Conservation (phyloP, 1,284 basidiomycete genomes). For the Cutaneotrichosporon sp. region DNA sequence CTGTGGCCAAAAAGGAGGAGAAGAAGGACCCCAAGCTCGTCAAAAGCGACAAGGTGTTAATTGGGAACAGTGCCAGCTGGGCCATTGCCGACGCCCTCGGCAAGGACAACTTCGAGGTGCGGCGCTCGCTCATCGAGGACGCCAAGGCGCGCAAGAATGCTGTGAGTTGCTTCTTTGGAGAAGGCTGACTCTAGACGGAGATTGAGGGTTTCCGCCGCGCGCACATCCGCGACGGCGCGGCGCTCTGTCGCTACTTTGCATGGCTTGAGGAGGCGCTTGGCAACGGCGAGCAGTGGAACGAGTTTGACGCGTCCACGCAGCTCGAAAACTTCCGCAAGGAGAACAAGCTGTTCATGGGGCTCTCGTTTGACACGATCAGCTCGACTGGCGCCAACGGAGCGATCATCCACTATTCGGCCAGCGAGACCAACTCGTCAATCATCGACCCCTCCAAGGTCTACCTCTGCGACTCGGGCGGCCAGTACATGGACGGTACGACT, state of each 20-base stretch:
- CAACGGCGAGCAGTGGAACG: slow-evolving; percentile 66
- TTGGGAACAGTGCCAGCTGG: slow-evolving; percentile 71
- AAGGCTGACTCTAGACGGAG: slow-evolving; percentile 57
- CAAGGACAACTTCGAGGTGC: slow-evolving; percentile 62
- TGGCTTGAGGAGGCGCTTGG: slow-evolving; percentile 87
- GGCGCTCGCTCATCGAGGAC: slow-evolving; percentile 72
- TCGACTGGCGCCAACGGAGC: slow-evolving; percentile 84
- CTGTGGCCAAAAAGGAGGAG: not conserved
- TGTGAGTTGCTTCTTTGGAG: slow-evolving; percentile 27
- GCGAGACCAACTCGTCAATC: slow-evolving; percentile 68
- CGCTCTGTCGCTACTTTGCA: slow-evolving; percentile 81
- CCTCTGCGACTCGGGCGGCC: slow-evolving; percentile 90
- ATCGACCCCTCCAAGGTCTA: slow-evolving; percentile 83
- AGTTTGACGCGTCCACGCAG: slow-evolving; percentile 76
- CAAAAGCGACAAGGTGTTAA: slow-evolving; percentile 52
- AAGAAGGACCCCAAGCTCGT: slow-evolving; percentile 27
- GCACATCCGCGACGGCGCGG: slow-evolving; percentile 87
- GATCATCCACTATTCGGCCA: slow-evolving; percentile 90
- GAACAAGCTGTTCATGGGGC: slow-evolving; percentile 74
- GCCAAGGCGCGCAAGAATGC: slow-evolving; percentile 88
- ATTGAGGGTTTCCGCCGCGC: slow-evolving; percentile 83
- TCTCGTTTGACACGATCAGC: slow-evolving; percentile 91
- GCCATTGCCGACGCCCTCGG: slow-evolving; percentile 76
- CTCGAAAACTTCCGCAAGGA: slow-evolving; percentile 80
- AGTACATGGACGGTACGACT: slow-evolving; percentile 87